Evolutionary conservation across 768 basidiomycete species (phyloP).

Genomic region (Amylocystis lapponica): DNA sequence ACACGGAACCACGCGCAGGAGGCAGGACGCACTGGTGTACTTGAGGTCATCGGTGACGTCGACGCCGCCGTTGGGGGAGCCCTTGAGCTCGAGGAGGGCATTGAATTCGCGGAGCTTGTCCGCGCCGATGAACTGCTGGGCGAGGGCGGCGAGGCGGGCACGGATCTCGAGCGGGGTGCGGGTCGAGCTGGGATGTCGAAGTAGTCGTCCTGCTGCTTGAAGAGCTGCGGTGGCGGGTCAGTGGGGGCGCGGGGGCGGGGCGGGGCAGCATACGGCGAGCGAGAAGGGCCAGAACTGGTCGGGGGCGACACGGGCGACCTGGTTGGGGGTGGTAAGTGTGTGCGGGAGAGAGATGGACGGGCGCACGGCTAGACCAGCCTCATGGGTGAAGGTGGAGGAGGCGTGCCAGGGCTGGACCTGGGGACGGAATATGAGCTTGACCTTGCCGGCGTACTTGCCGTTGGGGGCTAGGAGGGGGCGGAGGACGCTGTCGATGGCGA

Average conservation of each 20-base stretch:
- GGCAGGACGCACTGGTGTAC: constrained; percentile 67
- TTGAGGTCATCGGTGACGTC: constrained; percentile 83
- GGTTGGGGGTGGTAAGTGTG: constrained; percentile 2
- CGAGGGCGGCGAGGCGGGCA: constrained; percentile 61
- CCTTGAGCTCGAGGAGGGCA: constrained; percentile 57
- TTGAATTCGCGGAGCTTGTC: constrained; percentile 47
- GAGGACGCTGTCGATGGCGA: constrained; percentile 53
- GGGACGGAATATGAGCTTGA: constrained; percentile 65
- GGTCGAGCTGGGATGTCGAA: constrained; percentile 65
- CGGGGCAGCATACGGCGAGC: constrained; percentile 39
- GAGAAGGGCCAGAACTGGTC: constrained; percentile 79
- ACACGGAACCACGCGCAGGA: not conserved
- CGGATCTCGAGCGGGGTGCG: constrained; percentile 70
- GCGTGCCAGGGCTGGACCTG: constrained; percentile 82
- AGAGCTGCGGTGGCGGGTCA: constrained; percentile 43
- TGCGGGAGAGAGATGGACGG: not conserved
- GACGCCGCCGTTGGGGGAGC: constrained; percentile 71
- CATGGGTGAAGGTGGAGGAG: constrained; percentile 70
- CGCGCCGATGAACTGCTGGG: constrained; percentile 45
- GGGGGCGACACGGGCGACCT: constrained; percentile 69
- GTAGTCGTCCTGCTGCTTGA: constrained; percentile 70
- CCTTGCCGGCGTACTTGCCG: constrained; percentile 64
- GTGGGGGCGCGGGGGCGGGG: not conserved
- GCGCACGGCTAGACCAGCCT: constrained; percentile 72
- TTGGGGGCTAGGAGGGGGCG: constrained; percentile 51